Conservation (phyloP, 2,329 filamentous ascomycete genomes). For the Aspergillus pseudotamarii region DNA sequence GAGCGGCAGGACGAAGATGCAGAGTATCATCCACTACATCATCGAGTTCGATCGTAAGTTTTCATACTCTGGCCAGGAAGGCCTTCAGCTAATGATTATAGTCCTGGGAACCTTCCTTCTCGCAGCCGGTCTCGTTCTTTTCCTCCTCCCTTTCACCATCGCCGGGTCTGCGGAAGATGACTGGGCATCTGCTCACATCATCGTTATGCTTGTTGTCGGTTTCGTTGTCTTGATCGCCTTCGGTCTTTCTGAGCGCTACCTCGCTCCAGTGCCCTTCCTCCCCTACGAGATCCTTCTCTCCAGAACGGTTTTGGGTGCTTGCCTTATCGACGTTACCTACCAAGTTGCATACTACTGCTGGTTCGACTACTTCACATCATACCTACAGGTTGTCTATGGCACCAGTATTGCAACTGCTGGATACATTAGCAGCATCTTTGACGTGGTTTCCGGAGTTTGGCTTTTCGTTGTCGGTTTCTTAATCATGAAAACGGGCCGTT, state of each 20-base stretch:
- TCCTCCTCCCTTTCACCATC: conserved; percentile 52
- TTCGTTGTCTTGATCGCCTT: conserved; percentile 56
- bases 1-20: conserved; percentile 47
- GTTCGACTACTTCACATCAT: conserved; percentile 35
- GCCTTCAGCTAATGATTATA: conserved; percentile 16
- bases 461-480: conserved; percentile 57
- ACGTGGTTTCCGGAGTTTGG: conserved; percentile 58
- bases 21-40: conserved; percentile 54
- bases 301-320: conserved; percentile 29
- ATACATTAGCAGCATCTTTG: conserved; percentile 52
- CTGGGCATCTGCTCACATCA: conserved; percentile 50
- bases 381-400: conserved; percentile 39
- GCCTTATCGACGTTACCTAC: conserved; percentile 27
- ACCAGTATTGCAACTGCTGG: conserved; percentile 33
- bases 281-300: conserved; percentile 42
- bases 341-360: conserved; percentile 26
- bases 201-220: conserved; percentile 57
- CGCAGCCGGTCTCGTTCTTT: conserved; percentile 58
- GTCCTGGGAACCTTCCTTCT: conserved; percentile 62
- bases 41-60: conserved; percentile 59
- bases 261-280: conserved; percentile 41
- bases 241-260: conserved; percentile 54
- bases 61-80: neutral
- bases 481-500: conserved; percentile 52
- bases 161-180: conserved; percentile 37